Evolutionary conservation across 345 rosid species (phyloP).

Genomic region (Arabis alpina): DNA sequence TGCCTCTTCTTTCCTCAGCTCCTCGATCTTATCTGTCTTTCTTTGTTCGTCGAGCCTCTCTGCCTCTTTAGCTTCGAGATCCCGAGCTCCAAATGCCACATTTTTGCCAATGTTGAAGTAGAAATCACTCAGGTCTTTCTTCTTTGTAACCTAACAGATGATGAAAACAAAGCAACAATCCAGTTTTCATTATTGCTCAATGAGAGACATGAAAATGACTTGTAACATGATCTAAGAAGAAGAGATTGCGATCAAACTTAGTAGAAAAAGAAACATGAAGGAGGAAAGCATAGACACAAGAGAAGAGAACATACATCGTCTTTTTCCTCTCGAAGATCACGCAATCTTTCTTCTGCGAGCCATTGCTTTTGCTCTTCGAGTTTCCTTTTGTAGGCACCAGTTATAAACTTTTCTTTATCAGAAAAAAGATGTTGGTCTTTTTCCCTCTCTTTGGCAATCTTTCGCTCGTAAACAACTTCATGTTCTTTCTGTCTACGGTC

Average conservation of each 20-base stretch:
- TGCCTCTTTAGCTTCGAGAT: conserved; percentile 47
- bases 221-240: no score
- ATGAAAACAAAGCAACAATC: conserved; percentile 11
- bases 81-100: conserved; percentile 77
- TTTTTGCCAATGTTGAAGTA: conserved; percentile 82
- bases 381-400: conserved; percentile 78
- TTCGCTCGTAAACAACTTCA: conserved; percentile 76
- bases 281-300: not conserved
- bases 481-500: conserved; percentile 72
- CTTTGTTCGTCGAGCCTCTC: conserved; percentile 49
- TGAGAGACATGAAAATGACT: no score
- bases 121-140: conserved; percentile 81
- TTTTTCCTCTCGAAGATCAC: conserved; percentile 77
- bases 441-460: conserved; percentile 84
- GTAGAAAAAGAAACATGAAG: no score
- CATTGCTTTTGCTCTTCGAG: conserved; percentile 88
- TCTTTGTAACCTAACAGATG: conserved; percentile 75
- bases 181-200: no score
- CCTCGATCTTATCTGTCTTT: conserved; percentile 49
- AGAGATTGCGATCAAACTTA: no score
- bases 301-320: conserved; percentile 92
- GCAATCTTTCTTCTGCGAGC: conserved; percentile 73
- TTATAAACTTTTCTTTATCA: conserved; percentile 83
- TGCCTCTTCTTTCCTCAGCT: conserved; percentile 47
- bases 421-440: conserved; percentile 85